Conservation (phyloP, 1,284 basidiomycete species). For the Cryptococcus sp. region DNA sequence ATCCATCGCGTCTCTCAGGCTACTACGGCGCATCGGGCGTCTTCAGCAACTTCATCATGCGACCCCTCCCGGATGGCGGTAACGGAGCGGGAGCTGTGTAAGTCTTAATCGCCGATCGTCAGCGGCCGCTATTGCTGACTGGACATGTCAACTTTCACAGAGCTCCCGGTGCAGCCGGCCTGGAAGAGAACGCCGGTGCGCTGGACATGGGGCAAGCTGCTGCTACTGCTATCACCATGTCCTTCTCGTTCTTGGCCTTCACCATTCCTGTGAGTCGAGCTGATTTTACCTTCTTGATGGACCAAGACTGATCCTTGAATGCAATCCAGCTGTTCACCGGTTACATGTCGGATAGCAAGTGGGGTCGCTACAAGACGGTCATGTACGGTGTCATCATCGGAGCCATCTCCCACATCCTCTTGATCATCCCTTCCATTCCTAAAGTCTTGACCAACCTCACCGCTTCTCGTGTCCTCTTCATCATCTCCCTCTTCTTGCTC, state of each 20-base stretch:
- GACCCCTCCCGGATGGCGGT: constrained; percentile 60
- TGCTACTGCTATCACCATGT: constrained; percentile 25
- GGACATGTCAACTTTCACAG: not conserved
- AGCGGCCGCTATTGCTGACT: not conserved
- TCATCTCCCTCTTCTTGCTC: constrained; percentile 3
- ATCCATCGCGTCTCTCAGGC: not conserved
- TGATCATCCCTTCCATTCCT: constrained; percentile 11
- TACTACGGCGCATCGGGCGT: constrained; percentile 23
- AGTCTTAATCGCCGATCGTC: not conserved
- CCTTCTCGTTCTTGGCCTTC: constrained; percentile 34
- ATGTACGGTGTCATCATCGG: constrained; percentile 15
- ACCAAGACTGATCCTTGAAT: not conserved
- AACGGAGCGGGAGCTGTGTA: constrained; percentile 68
- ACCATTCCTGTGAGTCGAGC: constrained; percentile 17
- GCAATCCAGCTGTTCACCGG: constrained; percentile 4
- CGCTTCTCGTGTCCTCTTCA: constrained; percentile 6
- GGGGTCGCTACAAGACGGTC: constrained; percentile 13
- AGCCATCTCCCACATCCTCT: constrained; percentile 11
- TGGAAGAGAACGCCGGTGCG: constrained; percentile 60
- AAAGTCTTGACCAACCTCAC: constrained; percentile 5
- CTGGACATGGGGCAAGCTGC: constrained; percentile 24
- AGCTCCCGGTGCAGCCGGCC: constrained; percentile 62
- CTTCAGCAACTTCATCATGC: constrained; percentile 24
- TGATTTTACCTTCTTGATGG: constrained; percentile 20
- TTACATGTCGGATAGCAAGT: constrained; percentile 10